Evolutionary conservation across 2,329 filamentous ascomycete genomes (phyloP), one percentile per base, ranked within the genome.

Genomic region (Epichloe coenophiala): DNA sequence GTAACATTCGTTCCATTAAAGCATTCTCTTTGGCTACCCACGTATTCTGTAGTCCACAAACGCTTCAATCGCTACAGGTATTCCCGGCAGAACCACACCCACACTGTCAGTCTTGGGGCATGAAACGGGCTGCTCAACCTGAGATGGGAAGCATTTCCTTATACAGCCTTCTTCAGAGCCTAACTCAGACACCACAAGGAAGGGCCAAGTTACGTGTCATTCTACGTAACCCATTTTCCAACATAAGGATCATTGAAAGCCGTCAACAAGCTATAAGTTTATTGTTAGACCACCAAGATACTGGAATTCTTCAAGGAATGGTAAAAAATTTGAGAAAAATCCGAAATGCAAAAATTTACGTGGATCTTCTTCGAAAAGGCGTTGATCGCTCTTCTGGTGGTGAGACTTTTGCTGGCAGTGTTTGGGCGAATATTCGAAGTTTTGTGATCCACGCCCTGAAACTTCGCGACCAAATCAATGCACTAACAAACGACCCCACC

Each of bases 31-130:
- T 95, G 23, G 65, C 67, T 38, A 63, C 73, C 49, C 70, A 70
- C 47, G 88, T 91, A 81, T 88, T 93, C 59, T 73, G 96, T 57
- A 93, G 88, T 57, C 71, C 77, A 2, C 88, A 96, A 60, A 86
- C 90, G 0, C 70, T 97, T 41, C 68, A 80, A 13, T 89, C 89
- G 1, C 75, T 98, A 8, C 91, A 96, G 59, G 87, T 98, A 31
- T 73, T 95, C 27, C 83, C 85, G 50, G 81, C 84, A 1, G 90
- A 96, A 63, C 79, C 79, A 11, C 88, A 95, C 63, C 89, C 88
- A 4, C 89, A 88, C 60, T 82, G 78, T 45, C 85, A 91, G 55
- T 86, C 83, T 58, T 83, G 85, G 67, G 86, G 85, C 2, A 36
- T 55, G 40, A 55, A 59, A 45, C 47, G 56, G 17, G 60, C 52